phyloP scores from a whole-genome alignment of 2,329 filamentous ascomycete genomes.

The Cladorrhinum sp. region DNA sequence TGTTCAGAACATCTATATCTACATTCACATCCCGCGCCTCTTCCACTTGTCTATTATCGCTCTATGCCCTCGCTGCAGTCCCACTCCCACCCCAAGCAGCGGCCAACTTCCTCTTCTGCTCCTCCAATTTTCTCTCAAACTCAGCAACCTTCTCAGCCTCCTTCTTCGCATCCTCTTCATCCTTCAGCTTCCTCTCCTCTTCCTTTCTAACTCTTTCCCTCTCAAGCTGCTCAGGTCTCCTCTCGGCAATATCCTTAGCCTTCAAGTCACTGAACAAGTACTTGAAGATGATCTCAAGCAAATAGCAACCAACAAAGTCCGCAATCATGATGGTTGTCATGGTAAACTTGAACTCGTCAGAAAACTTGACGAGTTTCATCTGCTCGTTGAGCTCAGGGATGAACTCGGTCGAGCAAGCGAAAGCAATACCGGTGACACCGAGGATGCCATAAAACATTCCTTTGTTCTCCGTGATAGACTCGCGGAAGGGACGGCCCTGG shows the following conservation, averaged over 20 bases:
- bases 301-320: constrained; percentile 82
- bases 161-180: constrained; percentile 51
- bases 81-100: constrained; percentile 39
- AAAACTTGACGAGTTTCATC: constrained; percentile 90
- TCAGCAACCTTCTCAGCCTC: constrained; percentile 48
- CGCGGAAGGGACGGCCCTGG: constrained; percentile 95
- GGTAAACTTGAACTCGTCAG: constrained; percentile 79
- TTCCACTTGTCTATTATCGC: background rate
- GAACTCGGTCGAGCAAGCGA: constrained; percentile 92
- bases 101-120: constrained; percentile 47
- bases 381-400: constrained; percentile 92
- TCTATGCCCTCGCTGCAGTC: background rate
- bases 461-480: constrained; percentile 90
- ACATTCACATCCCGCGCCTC: background rate
- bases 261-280: constrained; percentile 82
- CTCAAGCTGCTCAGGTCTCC: constrained; percentile 81
- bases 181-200: constrained; percentile 50
- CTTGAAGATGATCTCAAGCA: constrained; percentile 87
- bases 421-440: constrained; percentile 83
- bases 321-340: constrained; percentile 82
- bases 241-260: constrained; percentile 87
- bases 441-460: constrained; percentile 98
- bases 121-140: constrained; percentile 57
- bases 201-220: constrained; percentile 69
- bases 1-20: too few species aligned